These are phyloP conservation scores for Arctium lappa DNA, from an alignment of 129 eudicot genomes.

Conservation along the genomic window DNA sequence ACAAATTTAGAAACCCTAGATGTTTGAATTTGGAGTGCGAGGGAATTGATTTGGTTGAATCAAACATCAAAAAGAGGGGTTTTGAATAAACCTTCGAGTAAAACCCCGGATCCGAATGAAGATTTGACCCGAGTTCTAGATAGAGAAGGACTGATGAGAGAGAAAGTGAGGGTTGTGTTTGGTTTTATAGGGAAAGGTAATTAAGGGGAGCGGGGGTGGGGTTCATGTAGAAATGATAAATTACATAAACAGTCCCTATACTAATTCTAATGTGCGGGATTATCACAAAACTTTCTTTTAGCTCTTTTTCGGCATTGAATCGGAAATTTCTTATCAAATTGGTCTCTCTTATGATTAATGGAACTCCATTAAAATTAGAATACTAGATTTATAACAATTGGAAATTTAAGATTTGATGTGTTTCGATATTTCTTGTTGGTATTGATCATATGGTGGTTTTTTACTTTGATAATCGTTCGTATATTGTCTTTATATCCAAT, in stretches of 20 bases:
- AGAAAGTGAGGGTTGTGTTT: constrained; percentile 16
- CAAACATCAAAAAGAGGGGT: constrained; percentile 17
- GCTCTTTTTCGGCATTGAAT: not conserved
- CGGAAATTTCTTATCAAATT: not conserved
- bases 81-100: constrained; percentile 32
- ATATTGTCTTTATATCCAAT: no score
- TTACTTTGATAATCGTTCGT: no score
- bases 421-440: no score
- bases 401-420: not conserved
- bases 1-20: not conserved
- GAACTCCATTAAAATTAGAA: not conserved
- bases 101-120: constrained; percentile 31
- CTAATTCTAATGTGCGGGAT: not conserved
- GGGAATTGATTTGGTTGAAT: constrained; percentile 28
- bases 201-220: constrained; percentile 14
- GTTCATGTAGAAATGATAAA: not conserved
- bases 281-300: not conserved
- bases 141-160: constrained; percentile 24
- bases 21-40: constrained; percentile 31
- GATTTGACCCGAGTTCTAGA: constrained; percentile 24
- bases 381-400: not conserved
- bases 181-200: constrained; percentile 24
- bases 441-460: no score
- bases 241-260: constrained; percentile 19
- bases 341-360: not conserved